These are phyloP conservation scores for Xylogone sp. DNA, from an alignment of 2,329 filamentous ascomycete species.

Conservation along the genomic window DNA sequence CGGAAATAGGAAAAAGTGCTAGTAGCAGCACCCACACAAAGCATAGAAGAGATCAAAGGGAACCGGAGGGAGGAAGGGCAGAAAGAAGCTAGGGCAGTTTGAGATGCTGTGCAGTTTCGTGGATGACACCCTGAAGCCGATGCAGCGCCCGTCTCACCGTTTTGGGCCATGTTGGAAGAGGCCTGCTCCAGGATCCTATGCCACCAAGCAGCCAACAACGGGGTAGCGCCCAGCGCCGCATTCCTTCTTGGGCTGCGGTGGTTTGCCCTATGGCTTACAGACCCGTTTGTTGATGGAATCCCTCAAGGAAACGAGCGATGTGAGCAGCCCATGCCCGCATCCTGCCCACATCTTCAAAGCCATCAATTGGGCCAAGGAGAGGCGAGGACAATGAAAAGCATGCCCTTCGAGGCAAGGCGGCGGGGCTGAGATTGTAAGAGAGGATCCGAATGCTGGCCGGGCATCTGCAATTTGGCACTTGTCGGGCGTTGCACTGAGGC, in stretches of 20 bases:
- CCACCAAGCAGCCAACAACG: neutral
- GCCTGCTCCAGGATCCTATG: neutral
- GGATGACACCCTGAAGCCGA: neutral
- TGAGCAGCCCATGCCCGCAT: no score
- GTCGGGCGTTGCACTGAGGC: neutral
- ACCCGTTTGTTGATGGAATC: no score
- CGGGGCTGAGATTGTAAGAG: neutral
- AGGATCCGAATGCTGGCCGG: neutral
- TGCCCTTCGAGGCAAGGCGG: neutral
- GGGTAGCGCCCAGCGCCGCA: neutral
- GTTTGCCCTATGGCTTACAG: no score
- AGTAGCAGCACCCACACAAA: neutral
- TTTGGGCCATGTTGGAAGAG: neutral
- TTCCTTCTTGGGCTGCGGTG: neutral
- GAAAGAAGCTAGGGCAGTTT: neutral
- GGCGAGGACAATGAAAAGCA: neutral
- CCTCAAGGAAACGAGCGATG: no score
- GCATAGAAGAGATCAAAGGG: neutral
- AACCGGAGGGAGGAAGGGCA: no score
- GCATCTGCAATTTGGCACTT: neutral
- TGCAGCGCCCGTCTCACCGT: neutral
- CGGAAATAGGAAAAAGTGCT: neutral
- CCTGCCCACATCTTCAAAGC: no score
- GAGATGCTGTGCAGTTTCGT: neutral
- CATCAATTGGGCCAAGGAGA: neutral